phyloP scores from a whole-genome alignment of 345 rosid species.

The Ceriops zippeliana region DNA sequence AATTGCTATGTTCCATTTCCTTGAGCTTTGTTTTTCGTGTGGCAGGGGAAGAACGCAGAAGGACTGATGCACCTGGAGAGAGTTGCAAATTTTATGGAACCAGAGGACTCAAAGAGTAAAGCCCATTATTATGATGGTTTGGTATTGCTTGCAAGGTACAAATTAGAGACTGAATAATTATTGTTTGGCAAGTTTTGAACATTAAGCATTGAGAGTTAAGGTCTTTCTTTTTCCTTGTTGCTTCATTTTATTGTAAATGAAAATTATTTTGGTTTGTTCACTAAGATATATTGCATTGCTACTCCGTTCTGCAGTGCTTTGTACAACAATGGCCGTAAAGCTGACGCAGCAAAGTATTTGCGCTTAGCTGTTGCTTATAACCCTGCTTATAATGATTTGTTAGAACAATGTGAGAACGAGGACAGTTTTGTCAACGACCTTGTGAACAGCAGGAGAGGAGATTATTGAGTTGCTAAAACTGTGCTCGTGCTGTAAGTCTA shows the following conservation, averaged over 20 bases:
- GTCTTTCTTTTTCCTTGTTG: not conserved
- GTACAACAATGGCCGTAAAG: slow-evolving; percentile 52
- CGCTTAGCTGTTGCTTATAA: slow-evolving; percentile 63
- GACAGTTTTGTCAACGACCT: slow-evolving; percentile 35
- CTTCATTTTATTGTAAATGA: not conserved
- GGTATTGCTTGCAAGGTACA: slow-evolving; percentile 63
- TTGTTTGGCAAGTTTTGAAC: not conserved
- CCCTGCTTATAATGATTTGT: slow-evolving; percentile 40
- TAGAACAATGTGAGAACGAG: slow-evolving; percentile 62
- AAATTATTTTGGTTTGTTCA: no score
- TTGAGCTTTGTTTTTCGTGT: not conserved
- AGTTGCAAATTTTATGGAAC: slow-evolving; percentile 60
- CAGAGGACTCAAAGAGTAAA: slow-evolving; percentile 65
- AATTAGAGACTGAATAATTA: not conserved
- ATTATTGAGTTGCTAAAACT: slow-evolving; percentile 28
- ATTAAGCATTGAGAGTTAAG: not conserved
- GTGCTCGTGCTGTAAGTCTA: not conserved
- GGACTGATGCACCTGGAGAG: slow-evolving; percentile 73
- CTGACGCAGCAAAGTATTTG: slow-evolving; percentile 62
- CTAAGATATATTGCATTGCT: not conserved
- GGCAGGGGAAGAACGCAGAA: slow-evolving; percentile 64
- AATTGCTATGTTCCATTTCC: not conserved
- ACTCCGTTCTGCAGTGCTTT: slow-evolving; percentile 47
- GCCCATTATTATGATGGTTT: slow-evolving; percentile 69
- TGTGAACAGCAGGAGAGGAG: slow-evolving; percentile 45